Evolutionary conservation across 1,284 basidiomycete species (phyloP), one percentile per base, ranked within the genome.

Genomic region (Stygiomarasmius scandens): DNA sequence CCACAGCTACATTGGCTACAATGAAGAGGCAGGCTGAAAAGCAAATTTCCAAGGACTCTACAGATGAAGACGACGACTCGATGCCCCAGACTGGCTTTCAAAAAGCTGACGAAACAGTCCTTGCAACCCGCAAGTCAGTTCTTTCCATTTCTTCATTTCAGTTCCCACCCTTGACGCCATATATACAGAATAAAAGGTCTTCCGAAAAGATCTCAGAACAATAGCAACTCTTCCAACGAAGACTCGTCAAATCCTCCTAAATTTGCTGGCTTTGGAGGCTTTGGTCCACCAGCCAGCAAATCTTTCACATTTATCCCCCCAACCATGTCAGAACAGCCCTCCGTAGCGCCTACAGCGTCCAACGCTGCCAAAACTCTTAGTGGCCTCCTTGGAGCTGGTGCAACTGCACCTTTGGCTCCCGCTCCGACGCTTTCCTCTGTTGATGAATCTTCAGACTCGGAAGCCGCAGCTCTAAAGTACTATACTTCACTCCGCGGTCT

Each of bases 11-110:
- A n/a, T n/a, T n/a, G n/a, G n/a, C n/a, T n/a, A n/a, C n/a, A n/a
- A 89, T 89, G 80, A 93, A 93, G 74, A 83, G 91, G 68, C 81
- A 78, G 55, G 92, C 91, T 65, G 90, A 92, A 50, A 83, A 77
- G 59, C 88, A 94, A 65, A 67, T 91, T 36, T 79, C 81, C 12
- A 90, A 85, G 66, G 89, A 89, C 58, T 32, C 29, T 5, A 12
- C 29, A 5, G 58, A 32, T 12, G 61, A 62, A 47, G 61, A 76
- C 4, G 75, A 76, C 34, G 77, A 78, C 49, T 60, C 68, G 59
- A 74, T 75, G 58, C 62, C 68, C 49, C 44, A 55, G 23, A 69
- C 73, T 50, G 78, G 78, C 52, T 82, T 88, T 64, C 74, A 74
- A 64, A 83, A 77, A 67, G 86, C 87, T 54, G 79, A 86, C 60